Evolutionary conservation across 805 yeast genomes (phyloP).

Genomic region (Yarrowia yakushimensis): DNA sequence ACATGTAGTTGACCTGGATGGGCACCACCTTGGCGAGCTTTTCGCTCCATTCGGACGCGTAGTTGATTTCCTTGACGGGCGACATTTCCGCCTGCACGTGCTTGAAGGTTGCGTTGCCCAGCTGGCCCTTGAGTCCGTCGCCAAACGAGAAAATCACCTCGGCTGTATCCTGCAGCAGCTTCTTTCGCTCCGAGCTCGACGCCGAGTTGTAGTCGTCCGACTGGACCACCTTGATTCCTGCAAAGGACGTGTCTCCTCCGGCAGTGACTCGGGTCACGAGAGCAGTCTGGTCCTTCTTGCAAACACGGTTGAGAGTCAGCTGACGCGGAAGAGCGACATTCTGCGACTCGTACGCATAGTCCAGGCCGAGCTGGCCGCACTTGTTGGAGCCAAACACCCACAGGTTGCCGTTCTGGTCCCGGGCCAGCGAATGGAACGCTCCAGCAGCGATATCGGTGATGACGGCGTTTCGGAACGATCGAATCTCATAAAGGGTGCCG

Average conservation of each 20-base stretch:
- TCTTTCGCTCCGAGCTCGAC: not conserved
- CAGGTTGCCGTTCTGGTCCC: conserved; percentile 63
- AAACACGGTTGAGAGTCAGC: conserved; percentile 44
- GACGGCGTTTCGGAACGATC: conserved; percentile 50
- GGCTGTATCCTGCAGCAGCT: conserved; percentile 1
- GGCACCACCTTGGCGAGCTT: conserved; percentile 41
- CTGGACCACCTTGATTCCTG: conserved; percentile 35
- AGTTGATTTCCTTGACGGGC: conserved; percentile 48
- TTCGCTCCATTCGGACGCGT: conserved; percentile 57
- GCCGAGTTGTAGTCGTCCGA: conserved; percentile 33
- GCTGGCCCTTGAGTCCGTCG: conserved; percentile 77
- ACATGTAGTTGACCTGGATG: conserved; percentile 51
- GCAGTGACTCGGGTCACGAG: conserved; percentile 51
- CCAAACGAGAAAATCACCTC: conserved; percentile 60
- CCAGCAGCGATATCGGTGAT: conserved; percentile 71
- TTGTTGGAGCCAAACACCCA: conserved; percentile 85
- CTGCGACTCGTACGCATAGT: conserved; percentile 63
- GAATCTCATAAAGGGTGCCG: conserved; percentile 52
- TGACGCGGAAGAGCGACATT: conserved; percentile 65
- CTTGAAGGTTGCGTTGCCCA: conserved; percentile 72
- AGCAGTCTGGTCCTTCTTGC: conserved; percentile 42
- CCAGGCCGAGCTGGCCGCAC: conserved; percentile 79
- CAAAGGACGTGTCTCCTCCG: conserved; percentile 62
- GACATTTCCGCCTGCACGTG: conserved; percentile 72
- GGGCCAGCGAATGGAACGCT: conserved; percentile 62